Evolutionary conservation across 1,284 basidiomycete genomes (phyloP), one percentile per base, ranked within the genome.

Genomic region (Phylloporus sp.): DNA sequence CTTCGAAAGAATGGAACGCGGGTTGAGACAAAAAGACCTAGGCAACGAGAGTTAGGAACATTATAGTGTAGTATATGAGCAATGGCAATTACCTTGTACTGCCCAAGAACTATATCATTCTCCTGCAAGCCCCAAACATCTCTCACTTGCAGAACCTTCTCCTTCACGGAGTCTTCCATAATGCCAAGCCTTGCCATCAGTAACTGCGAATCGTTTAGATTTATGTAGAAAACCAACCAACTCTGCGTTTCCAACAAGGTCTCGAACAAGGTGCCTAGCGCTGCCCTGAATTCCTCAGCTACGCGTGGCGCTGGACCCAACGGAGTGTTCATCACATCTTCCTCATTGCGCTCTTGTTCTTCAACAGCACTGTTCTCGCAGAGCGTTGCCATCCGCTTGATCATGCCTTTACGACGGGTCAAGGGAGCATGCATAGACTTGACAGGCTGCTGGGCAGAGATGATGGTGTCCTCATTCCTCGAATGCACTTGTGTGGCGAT

Each of bases 341-440:
- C 83, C 0, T 83, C 82, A 3, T 87, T 88, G 34, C 82, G 81
- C 26, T 85, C 85, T 28, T 84, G 85, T 54, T 84, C 82, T 28
- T 86, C 82, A 31, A 71, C 78, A 69, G 69, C 73, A n/a, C 29
- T 72, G 60, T 79, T 81, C 65, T 93, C 89, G 13, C 82, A 82
- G 22, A 92, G 76, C 0, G 86, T 84, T 1, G 86, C 80, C 77
- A 88, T 85, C 28, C 88, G 82, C 70, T 85, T 87, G 63, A 91
- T 76, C 0, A 89, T 89, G 52, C 84, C 86, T 76, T 94, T 95
- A 56, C 94, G 84, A 34, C 93, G 83, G 0, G 90, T 96, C 0
- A 95, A 98, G 0, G 95, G 97, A 0, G 93, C 89, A 18, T 96
- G 88, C 89, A 97, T 94, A 0, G 95, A 96, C 74, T 94, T 95